phyloP scores from a whole-genome alignment of 1,139 yeast genomes.

The Suhomyces yuchorum region DNA sequence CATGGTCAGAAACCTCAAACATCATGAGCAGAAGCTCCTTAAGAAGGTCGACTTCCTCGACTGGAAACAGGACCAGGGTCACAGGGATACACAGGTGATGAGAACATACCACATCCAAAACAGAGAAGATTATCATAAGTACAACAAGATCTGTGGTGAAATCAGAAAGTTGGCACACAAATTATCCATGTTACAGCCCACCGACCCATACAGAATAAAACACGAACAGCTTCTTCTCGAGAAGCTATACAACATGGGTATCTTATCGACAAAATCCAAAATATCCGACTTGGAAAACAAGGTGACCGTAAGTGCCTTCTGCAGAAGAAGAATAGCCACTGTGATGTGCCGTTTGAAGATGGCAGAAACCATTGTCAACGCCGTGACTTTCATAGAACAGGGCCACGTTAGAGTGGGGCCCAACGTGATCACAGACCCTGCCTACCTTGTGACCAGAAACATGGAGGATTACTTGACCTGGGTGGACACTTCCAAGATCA shows the following conservation, averaged over 20 bases:
- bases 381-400: conserved; percentile 89
- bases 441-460: conserved; percentile 86
- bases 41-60: conserved; percentile 96
- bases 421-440: conserved; percentile 92
- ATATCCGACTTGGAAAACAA: conserved; percentile 92
- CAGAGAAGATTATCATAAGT: conserved; percentile 93
- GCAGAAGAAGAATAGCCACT: conserved; percentile 90
- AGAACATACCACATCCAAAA: conserved; percentile 90
- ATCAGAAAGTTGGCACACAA: conserved; percentile 84
- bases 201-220: conserved; percentile 80
- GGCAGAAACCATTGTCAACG: conserved; percentile 90
- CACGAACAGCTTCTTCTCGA: conserved; percentile 87
- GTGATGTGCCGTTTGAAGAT: conserved; percentile 93
- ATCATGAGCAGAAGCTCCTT: conserved; percentile 91
- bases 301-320: conserved; percentile 86
- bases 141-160: conserved; percentile 89
- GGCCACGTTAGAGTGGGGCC: conserved; percentile 99
- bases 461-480: conserved; percentile 97
- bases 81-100: conserved; percentile 94
- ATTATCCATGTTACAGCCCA: conserved; percentile 78
- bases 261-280: conserved; percentile 80
- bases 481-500: conserved; percentile 94
- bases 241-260: conserved; percentile 85
- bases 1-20: conserved; percentile 91
- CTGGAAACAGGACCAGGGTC: conserved; percentile 96